Evolutionary conservation across 441 rosid species (phyloP), one percentile per base, ranked within the genome.

Genomic region (Erodium trifolium): DNA sequence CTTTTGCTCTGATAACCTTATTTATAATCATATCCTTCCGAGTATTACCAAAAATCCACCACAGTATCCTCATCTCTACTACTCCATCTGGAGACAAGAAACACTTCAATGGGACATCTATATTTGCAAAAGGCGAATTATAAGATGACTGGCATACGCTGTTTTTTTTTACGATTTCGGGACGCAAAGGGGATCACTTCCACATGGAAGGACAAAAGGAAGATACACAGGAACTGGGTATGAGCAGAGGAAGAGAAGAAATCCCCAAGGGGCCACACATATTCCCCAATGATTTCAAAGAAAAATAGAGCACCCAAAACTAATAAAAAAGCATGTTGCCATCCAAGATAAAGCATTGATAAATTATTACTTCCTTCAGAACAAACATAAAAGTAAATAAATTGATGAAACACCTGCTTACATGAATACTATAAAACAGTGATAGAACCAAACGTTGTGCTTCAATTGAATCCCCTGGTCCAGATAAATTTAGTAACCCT

Each of bases 381-480:
- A 59, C 34, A 19, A 59, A 59, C 31, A 59, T 59, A 51, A 51
- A 51, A 14, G 18, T 13, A 51, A 51, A n/a, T 9, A 51, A 51
- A 51, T 51, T n/a, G 16, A 59, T 59, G 64, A 12, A 59, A 59
- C n/a, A 59, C 31, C 29, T 19, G 70, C 91, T 88, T 86, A 92
- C 98, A 75, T 83, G 80, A 75, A 92, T 82, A 74, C 86, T 82
- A 73, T 72, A 90, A 73, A 92, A 92, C 47, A 92, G 76, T 66
- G 98, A 88, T 71, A 92, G 77, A 71, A 86, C 84, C 71, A 92
- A 78, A 57, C 91, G 96, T 66, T 87, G 93, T 23, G 98, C 89
- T 74, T 92, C 96, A 76, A 92, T 90, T 67, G 78, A 70, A 80
- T 92, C 85, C 17, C 98, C 98, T 29, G 81, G 79, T 74, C 98